Base-by-base conservation (phyloP, 106 monocot genomes). In the Platanthera zijinensis region DNA sequence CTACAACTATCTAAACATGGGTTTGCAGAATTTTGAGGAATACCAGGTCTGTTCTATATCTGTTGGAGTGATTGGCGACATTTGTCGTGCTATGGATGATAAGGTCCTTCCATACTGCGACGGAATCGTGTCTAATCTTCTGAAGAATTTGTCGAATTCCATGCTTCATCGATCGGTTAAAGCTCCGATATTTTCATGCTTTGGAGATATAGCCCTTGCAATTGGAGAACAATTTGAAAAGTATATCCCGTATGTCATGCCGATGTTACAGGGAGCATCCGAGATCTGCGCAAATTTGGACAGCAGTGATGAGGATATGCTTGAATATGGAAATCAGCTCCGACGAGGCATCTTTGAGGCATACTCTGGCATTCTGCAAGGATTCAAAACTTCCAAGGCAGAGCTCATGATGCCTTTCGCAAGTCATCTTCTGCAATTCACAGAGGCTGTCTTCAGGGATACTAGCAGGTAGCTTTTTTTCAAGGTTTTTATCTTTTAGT, bases 301-400 rank as follows among this genome's bases (percentile, higher is more conserved):
- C 47, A 48, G 57, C 46, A 52, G n/a, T 10, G 92, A 96, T 75
- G 96, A 96, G 32, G 96, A 96, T 62, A 84, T 86, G 77, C 54
- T 87, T 48, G 96, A 96, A 5, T 92, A 93, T 83, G 84, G 83
- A n/a, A 96, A 96, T 77, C 89, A 89, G 52, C 86, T 96, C 12
- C 79, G 96, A 68, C 80, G 84, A n/a, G 89, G 96, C 54, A 90
- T 96, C 71, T 87, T 96, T 51, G 96, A 96, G 79, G 96, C 92
- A 17, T 96, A 93, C 76, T 93, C 96, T 1, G 96, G 96, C 19
- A 96, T 96, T 30, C 85, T 96, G 32, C 96, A 96, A 54, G 96
- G 96, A 3, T 90, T 93, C 75, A 96, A 96, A 78, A 87, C 67
- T 81, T 80, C 92, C 7, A 95, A 92, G 83, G 73, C 95, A 8